These are phyloP conservation scores for Apophysomyces elegans DNA, from an alignment of 371 early-diverging fungal genomes.

Conservation along the genomic window DNA sequence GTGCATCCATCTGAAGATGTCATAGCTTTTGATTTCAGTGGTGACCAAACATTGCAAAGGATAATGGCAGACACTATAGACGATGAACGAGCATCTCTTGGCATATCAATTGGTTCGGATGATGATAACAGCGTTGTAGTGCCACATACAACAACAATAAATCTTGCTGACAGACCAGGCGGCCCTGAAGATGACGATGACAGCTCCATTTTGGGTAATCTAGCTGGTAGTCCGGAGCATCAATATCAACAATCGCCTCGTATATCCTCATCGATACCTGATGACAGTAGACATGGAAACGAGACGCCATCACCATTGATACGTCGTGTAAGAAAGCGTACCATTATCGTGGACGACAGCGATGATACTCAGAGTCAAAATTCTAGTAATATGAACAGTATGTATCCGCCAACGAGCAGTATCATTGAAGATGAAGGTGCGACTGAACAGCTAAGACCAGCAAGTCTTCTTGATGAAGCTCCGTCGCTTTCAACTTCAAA, in stretches of 20 bases:
- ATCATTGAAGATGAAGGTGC: neutral
- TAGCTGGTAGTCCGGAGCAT: neutral
- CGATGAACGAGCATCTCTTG: neutral
- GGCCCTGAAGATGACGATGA: neutral
- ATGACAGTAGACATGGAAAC: neutral
- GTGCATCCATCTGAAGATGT: neutral
- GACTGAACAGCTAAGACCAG: neutral
- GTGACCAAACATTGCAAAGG: neutral
- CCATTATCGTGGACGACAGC: neutral
- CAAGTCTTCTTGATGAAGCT: neutral
- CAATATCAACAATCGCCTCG: neutral
- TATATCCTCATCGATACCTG: neutral
- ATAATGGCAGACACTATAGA: neutral
- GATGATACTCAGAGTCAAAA: neutral
- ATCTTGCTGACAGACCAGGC: too few relatives aligned
- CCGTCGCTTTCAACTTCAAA: neutral
- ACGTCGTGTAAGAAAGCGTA: conserved; percentile 4
- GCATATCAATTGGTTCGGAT: neutral
- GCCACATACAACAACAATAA: too few relatives aligned
- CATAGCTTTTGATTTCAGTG: neutral
- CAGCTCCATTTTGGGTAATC: neutral
- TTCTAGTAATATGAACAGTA: neutral
- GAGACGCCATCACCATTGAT: conserved; percentile 1
- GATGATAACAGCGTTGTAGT: neutral
- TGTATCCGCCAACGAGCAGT: too few relatives aligned